These are phyloP conservation scores for Fusarium beomiforme DNA, from an alignment of 2,329 filamentous ascomycete species.

Conservation along the genomic window DNA sequence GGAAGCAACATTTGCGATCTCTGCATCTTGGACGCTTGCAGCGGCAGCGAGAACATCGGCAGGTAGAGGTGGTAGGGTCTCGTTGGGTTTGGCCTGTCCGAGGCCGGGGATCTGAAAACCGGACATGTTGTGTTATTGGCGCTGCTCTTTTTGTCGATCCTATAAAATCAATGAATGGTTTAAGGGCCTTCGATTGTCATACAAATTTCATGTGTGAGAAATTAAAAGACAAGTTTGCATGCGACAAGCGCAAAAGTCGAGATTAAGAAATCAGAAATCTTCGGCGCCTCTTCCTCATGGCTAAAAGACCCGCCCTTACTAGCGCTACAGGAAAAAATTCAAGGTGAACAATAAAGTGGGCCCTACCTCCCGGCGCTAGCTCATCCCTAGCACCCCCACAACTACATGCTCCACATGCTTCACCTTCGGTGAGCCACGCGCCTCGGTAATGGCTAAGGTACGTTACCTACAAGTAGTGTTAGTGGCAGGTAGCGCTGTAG, in stretches of 20 bases:
- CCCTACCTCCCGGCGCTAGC: constrained; percentile 12
- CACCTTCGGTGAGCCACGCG: constrained; percentile 29
- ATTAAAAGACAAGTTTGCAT: neutral
- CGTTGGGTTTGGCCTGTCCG: constrained; percentile 55
- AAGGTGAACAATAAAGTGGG: constrained; percentile 45
- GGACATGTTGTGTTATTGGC: constrained; percentile 45
- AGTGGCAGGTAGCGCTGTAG: neutral
- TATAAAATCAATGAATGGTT: neutral
- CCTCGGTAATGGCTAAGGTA: constrained; percentile 1
- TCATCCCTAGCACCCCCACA: constrained; percentile 27
- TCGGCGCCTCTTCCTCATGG: neutral
- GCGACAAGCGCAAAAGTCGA: constrained; percentile 21
- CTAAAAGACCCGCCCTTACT: constrained; percentile 31
- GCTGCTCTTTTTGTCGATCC: neutral
- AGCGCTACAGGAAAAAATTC: constrained; percentile 44
- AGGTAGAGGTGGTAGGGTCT: constrained; percentile 52
- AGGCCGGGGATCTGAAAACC: constrained; percentile 57
- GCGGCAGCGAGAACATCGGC: constrained; percentile 46
- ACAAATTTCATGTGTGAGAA: neutral
- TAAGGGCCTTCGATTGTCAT: neutral
- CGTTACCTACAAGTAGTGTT: too few relatives aligned
- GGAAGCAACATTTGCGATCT: constrained; percentile 27
- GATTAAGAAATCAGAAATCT: constrained; percentile 14
- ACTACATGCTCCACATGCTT: neutral
- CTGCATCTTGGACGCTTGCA: constrained; percentile 40